These are phyloP conservation scores for Takashimella tepidaria DNA, from an alignment of 1,284 basidiomycete genomes.

Conservation along the genomic window DNA sequence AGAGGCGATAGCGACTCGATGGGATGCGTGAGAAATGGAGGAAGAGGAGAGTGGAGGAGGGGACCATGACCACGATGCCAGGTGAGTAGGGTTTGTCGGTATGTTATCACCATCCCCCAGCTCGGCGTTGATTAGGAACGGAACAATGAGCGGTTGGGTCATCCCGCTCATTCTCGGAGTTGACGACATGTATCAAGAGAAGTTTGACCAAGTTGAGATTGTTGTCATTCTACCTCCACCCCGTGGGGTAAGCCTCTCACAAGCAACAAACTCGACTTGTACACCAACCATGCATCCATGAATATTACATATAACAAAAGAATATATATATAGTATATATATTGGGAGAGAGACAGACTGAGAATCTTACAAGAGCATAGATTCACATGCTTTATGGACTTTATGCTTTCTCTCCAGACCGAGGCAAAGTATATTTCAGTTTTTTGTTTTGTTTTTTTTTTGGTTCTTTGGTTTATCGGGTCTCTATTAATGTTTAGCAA, in stretches of 20 bases:
- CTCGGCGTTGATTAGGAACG: slow-evolving; percentile 26
- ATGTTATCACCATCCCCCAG: slow-evolving; percentile 10
- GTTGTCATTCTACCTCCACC: slow-evolving; percentile 6
- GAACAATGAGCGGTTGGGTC: slow-evolving; percentile 21
- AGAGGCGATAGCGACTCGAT: slow-evolving; percentile 28
- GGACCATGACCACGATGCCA: slow-evolving; percentile 28
- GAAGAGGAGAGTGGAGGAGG: slow-evolving; percentile 2
- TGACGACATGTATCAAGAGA: no score
- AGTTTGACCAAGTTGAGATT: no score
- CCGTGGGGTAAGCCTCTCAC: neutral
- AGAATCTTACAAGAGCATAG: no score
- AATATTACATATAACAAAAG: slow-evolving; percentile 4
- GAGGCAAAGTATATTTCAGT: no score
- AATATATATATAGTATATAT: no score
- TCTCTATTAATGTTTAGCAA: slow-evolving; percentile 23
- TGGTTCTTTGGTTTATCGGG: no score
- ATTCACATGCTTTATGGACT: no score
- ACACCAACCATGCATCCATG: slow-evolving; percentile 10
- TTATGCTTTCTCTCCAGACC: no score
- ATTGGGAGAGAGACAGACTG: no score
- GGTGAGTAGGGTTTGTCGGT: slow-evolving; percentile 26
- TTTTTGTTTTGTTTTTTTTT: no score
- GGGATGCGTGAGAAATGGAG: slow-evolving; percentile 7
- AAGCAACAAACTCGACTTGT: no score
- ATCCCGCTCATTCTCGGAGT: slow-evolving; percentile 2